Evolutionary conservation across 2,329 filamentous ascomycete species (phyloP).

Genomic region (Penicillium occitanis): DNA sequence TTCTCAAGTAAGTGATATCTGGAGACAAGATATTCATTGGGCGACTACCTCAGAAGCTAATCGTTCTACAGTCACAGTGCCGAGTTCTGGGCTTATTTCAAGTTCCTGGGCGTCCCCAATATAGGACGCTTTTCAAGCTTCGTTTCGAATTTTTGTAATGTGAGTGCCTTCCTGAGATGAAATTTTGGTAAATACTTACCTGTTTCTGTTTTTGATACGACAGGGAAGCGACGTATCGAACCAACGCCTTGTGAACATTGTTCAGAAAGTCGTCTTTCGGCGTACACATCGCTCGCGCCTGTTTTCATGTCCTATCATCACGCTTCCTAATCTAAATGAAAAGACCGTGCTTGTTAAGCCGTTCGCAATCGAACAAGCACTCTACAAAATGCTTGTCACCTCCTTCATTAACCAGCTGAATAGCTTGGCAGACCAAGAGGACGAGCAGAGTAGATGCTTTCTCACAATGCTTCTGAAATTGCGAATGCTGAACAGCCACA

Average conservation of each 20-base stretch:
- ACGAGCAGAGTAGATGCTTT: slow-evolving; percentile 17
- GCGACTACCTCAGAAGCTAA: slow-evolving; percentile 24
- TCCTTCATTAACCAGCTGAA: slow-evolving; percentile 12
- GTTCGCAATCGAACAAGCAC: background rate
- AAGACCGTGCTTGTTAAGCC: slow-evolving; percentile 45
- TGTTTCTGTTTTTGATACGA: background rate
- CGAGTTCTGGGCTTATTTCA: slow-evolving; percentile 43
- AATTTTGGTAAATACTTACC: background rate
- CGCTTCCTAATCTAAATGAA: slow-evolving; percentile 52
- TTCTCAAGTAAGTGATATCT: slow-evolving; percentile 35
- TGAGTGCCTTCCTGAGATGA: slow-evolving; percentile 7
- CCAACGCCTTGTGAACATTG: slow-evolving; percentile 30
- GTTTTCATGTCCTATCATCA: slow-evolving; percentile 55
- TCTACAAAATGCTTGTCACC: slow-evolving; percentile 15
- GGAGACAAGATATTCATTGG: background rate
- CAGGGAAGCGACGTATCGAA: slow-evolving; percentile 23
- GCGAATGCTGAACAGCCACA: slow-evolving; percentile 20
- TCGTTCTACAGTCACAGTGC: slow-evolving; percentile 30
- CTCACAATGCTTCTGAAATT: slow-evolving; percentile 16
- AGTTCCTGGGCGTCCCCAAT: slow-evolving; percentile 37
- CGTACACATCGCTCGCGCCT: slow-evolving; percentile 56
- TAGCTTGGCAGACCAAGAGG: background rate
- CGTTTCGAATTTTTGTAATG: slow-evolving; percentile 29
- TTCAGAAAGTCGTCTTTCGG: slow-evolving; percentile 52
- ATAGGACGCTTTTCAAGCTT: slow-evolving; percentile 30